Conservation (phyloP, 257 asterid species). For the Scutellaria galericulata region DNA sequence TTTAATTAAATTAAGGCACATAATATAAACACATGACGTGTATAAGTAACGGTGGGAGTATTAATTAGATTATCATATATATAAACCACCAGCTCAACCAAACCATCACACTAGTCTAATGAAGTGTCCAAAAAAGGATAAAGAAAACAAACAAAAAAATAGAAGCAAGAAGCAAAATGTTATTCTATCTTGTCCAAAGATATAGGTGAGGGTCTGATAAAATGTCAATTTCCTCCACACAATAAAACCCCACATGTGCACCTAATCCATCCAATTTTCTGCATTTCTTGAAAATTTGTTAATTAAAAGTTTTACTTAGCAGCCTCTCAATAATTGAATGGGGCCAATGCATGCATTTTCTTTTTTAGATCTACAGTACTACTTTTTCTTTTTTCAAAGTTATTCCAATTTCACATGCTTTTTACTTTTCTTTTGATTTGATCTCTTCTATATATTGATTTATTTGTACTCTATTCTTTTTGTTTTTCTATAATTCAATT, state of each 20-base stretch:
- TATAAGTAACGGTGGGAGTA: too few species aligned
- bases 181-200: conserved; percentile 8
- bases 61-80: too few species aligned
- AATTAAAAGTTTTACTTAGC: background rate
- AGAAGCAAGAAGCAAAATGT: background rate
- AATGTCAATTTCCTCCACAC: conserved; percentile 32
- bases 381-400: background rate
- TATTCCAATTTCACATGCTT: conserved; percentile 9
- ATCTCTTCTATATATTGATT: background rate
- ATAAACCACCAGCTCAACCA: too few species aligned
- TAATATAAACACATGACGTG: too few species aligned
- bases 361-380: background rate
- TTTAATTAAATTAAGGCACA: too few species aligned
- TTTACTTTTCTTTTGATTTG: conserved; percentile 23
- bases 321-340: conserved; percentile 36
- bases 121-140: background rate
- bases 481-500: too few species aligned
- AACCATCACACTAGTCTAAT: too few species aligned
- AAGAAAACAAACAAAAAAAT: background rate
- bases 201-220: conserved; percentile 29
- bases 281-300: background rate
- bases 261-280: conserved; percentile 10
- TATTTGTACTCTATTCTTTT: background rate
- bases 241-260: conserved; percentile 22
- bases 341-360: conserved; percentile 24